phyloP scores from a whole-genome alignment of 2,329 filamentous ascomycete species.

The Paecilomyces niveus region DNA sequence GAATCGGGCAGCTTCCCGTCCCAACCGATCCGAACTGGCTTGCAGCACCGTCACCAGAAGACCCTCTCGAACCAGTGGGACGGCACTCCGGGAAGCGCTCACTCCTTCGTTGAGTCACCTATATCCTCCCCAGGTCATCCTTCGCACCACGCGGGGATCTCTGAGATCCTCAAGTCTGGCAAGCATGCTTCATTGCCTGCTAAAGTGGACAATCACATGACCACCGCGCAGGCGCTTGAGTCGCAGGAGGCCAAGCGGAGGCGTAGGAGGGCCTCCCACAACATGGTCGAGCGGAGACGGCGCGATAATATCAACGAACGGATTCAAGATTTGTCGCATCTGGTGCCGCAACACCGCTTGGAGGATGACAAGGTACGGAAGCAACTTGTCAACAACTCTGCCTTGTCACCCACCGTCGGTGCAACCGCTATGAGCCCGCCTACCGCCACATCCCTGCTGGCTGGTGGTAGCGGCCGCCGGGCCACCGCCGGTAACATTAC shows the following conservation, averaged over 20 bases:
- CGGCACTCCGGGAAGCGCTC: conserved; percentile 73
- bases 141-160: conserved; percentile 64
- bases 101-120: conserved; percentile 81
- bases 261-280: conserved; percentile 87
- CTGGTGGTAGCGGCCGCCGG: conserved; percentile 74
- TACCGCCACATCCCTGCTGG: conserved; percentile 74
- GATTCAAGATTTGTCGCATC: conserved; percentile 89
- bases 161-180: conserved; percentile 75
- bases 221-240: conserved; percentile 50
- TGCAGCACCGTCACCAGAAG: conserved; percentile 64
- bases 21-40: conserved; percentile 65
- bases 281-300: conserved; percentile 87
- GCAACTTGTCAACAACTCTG: conserved; percentile 84
- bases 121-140: conserved; percentile 66
- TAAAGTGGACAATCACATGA: conserved; percentile 59
- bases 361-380: conserved; percentile 98
- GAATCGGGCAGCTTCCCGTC: conserved; percentile 67
- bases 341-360: conserved; percentile 84
- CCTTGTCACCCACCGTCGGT: conserved; percentile 73
- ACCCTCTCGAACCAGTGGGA: conserved; percentile 86
- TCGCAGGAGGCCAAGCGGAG: conserved; percentile 92
- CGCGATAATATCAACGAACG: conserved; percentile 98
- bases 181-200: conserved; percentile 83
- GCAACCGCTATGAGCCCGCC: conserved; percentile 57
- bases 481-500: conserved; percentile 81